Evolutionary conservation across 2,329 filamentous ascomycete species (phyloP), one percentile per base, ranked within the genome.

Genomic region (Phyllosticta ampelicida): DNA sequence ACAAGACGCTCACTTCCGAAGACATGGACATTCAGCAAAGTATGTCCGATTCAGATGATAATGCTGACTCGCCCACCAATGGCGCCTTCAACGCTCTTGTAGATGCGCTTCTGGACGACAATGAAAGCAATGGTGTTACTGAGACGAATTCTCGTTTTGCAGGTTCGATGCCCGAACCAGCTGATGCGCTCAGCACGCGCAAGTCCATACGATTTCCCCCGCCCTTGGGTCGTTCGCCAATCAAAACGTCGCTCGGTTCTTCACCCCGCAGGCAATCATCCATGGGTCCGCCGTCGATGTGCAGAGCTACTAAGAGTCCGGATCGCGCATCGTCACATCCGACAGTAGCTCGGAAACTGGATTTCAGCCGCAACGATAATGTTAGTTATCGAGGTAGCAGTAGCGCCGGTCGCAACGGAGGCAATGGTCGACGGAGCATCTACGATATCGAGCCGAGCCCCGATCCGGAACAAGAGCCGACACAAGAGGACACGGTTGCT

Each of bases 21-120:
- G 79, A 78, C 60, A 85, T 86, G 83, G 83, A 85, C 21, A 74
- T 85, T 55, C 80, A 80, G 62, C 78, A 85, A 60, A 85, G 83
- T 86, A 76, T 59, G 78, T 23, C 9, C 26, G 29, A 19, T 29
- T 57, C 20, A 57, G 19, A 48, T 53, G n/a, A 51, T 28, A 28
- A 58, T 62, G 19, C 26, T 9, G 58, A 51, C 64, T 55, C 63
- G 50, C 29, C 36, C 36, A 44, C 36, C 11, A 44, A 44, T 44
- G 36, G 36, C 36, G 36, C 36, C 36, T 44, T n/a, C 36, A 44
- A 44, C n/a, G 36, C 36, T 44, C 51, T 57, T 18, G 36, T 57
- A 21, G 50, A 53, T 23, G 50, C 23, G 30, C 50, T 57, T 5
- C 26, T 57, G 30, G 55, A 29, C 44, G 53, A 48, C 56, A 28